A percentile compares a stretch with the other conserved stretches of the same genome.
phyloP scores from a whole-genome alignment of 73 alveolate genomes.

The Symbiodinium pilosum region DNA sequence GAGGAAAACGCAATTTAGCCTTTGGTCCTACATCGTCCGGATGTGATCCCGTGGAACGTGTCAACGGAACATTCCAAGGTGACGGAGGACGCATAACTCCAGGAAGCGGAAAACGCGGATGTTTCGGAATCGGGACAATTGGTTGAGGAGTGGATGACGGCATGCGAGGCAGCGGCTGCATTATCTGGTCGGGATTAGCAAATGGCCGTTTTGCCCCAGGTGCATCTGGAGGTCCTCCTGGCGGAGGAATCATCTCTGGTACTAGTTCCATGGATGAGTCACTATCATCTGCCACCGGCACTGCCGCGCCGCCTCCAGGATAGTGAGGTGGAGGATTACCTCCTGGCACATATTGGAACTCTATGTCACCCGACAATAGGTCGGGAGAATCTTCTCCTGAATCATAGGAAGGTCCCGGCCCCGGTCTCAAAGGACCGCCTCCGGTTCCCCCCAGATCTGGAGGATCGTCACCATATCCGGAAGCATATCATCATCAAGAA shows the following conservation, averaged over 20 bases:
- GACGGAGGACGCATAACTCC: not conserved
- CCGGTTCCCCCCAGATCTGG: not conserved
- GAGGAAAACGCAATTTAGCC: not conserved
- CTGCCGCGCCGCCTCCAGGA: no score
- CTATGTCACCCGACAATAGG: no score
- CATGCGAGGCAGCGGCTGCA: not conserved
- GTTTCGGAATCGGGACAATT: not conserved
- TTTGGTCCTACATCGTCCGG: not conserved
- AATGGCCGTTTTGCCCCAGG: no score
- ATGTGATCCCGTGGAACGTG: not conserved
- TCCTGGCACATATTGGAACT: no score
- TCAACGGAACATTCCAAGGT: not conserved
- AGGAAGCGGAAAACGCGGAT: not conserved
- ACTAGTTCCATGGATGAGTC: no score
- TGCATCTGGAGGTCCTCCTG: no score
- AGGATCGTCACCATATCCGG: no score
- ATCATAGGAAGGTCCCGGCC: not conserved
- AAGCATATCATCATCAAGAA: no score
- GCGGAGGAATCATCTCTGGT: no score
- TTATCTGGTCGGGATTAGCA: not conserved
- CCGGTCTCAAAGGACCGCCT: not conserved
- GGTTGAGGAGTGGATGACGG: not conserved
- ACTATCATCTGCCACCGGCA: no score
- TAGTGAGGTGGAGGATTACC: no score
- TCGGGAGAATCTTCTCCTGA: no score